Base-by-base conservation (phyloP, 2,329 filamentous ascomycete species). In the Ascochyta lentis region DNA sequence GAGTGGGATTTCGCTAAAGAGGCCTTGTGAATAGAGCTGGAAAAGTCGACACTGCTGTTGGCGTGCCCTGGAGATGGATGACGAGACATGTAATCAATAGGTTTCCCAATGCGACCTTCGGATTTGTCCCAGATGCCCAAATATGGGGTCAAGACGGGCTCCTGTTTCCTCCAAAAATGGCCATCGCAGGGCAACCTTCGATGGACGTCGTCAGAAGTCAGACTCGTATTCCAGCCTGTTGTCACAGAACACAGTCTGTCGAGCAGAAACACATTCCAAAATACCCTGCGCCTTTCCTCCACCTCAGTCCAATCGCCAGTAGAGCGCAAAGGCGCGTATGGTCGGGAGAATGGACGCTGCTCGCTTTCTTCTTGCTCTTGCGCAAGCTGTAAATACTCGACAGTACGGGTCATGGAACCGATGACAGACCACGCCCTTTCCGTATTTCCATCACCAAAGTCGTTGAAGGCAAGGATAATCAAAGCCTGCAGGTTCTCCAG, bases 111-210 rank as follows among this genome's bases (percentile, higher is more conserved):
- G 8, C 59, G 54, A 10, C 56, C 59, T 46, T 49, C 57, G 6
- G 63, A 64, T 31, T 59, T 63, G 54, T 66, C 63, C 63, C 63
- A 66, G 24, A 66, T 66, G 24, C 63, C 63, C 34, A 66, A 56
- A 38, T 62, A 66, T 3, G 61, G 63, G 12, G 63, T 66, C 29
- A 51, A 22, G 7, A 60, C 63, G 24, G 57, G 38, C 15, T 58
- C 48, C 23, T 60, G 40, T 34, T 61, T 66, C n/a, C 60, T 51
- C 63, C 63, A 66, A 9, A 66, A 35, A 44, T 60, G 58, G 5
- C 63, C 63, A 27, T 66, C 63, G 19, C 61, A 62, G 8, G 63
- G 63, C 6, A 66, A 44, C 29, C 63, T 57, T 19, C 63, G 49
- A 29, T 51, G 55, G 3, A 66, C 63, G 29, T 66, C 63, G 24